Evolutionary conservation across 2,329 filamentous ascomycete species (phyloP).

Genomic region (Pseudofabraea citricarpa): DNA sequence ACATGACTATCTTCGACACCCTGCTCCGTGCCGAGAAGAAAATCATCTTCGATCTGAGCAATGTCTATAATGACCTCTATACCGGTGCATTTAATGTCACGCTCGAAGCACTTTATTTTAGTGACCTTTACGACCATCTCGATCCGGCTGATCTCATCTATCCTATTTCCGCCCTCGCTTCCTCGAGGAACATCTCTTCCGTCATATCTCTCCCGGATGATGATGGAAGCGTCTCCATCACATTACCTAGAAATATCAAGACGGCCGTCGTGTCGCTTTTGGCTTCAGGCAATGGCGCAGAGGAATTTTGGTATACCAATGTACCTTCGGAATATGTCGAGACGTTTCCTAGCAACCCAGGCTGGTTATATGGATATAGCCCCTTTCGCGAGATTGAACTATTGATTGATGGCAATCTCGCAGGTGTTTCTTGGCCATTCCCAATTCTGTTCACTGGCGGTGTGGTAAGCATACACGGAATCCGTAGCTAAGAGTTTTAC

Average conservation of each 20-base stretch:
- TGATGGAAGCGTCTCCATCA: slow-evolving; percentile 37
- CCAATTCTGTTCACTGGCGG: slow-evolving; percentile 77
- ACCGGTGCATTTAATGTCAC: slow-evolving; percentile 68
- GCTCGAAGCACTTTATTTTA: slow-evolving; percentile 46
- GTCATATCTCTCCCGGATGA: slow-evolving; percentile 51
- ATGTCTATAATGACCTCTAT: slow-evolving; percentile 59
- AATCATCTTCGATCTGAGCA: slow-evolving; percentile 72
- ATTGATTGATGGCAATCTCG: slow-evolving; percentile 63
- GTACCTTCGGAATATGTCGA: slow-evolving; percentile 55
- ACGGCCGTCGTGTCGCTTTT: slow-evolving; percentile 68
- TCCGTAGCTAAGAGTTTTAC: too few species aligned
- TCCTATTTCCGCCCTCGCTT: slow-evolving; percentile 44
- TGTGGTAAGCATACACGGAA: too few species aligned
- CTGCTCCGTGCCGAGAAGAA: slow-evolving; percentile 48
- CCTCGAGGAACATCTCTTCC: slow-evolving; percentile 42
- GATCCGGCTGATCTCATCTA: slow-evolving; percentile 58
- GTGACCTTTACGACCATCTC: slow-evolving; percentile 14
- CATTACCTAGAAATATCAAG: slow-evolving; percentile 57
- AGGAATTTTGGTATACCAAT: slow-evolving; percentile 83
- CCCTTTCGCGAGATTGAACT: slow-evolving; percentile 74
- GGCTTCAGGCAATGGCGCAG: slow-evolving; percentile 65
- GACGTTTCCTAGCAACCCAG: slow-evolving; percentile 49
- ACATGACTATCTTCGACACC: slow-evolving; percentile 58
- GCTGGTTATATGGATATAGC: slow-evolving; percentile 52
- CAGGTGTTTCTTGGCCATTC: slow-evolving; percentile 73